Evolutionary conservation across 179 eudicot species (phyloP).

Genomic region (Beta corolliflora): DNA sequence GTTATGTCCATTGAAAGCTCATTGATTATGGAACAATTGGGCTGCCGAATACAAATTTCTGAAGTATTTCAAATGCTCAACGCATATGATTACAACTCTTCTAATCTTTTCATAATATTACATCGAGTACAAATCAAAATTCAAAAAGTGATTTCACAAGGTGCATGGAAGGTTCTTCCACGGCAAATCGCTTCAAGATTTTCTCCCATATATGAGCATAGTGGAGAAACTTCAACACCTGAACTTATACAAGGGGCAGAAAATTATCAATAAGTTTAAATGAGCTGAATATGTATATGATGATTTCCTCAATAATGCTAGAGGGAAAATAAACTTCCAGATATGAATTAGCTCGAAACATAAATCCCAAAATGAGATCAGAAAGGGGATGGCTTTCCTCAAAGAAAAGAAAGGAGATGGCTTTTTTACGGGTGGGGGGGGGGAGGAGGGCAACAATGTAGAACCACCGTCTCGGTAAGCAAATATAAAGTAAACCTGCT

Average conservation of each 20-base stretch:
- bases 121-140: conserved; percentile 29
- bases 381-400: too few relatives aligned
- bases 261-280: neutral
- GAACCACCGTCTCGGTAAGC: neutral
- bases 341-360: neutral
- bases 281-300: neutral
- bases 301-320: too few relatives aligned
- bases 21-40: neutral
- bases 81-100: neutral
- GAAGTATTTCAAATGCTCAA: neutral
- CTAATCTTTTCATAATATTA: conserved; percentile 5
- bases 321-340: neutral
- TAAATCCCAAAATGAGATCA: neutral
- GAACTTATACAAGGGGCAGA: conserved; percentile 13
- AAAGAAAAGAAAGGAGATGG: too few relatives aligned
- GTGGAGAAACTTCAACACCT: conserved; percentile 97
- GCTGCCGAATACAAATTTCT: neutral
- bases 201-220: conserved; percentile 91
- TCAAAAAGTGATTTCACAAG: conserved; percentile 86
- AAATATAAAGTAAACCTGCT: neutral
- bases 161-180: conserved; percentile 97
- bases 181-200: conserved; percentile 94
- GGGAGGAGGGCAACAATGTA: neutral
- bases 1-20: neutral
- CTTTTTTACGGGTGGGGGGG: neutral